Base-by-base conservation (phyloP, 164 flowering plant genomes). In the Magnolia sinica region DNA sequence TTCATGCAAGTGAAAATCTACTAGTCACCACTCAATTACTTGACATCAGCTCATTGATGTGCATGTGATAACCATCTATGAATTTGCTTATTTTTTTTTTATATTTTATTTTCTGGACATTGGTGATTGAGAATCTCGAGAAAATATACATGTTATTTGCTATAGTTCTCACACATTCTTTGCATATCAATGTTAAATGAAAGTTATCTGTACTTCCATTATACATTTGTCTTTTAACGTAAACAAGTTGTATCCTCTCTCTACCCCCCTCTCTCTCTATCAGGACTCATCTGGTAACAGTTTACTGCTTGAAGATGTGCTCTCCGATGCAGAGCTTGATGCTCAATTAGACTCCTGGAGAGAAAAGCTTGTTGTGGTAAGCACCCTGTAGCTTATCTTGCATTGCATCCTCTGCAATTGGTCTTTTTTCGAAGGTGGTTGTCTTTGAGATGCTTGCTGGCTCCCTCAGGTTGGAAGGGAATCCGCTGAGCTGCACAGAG, bases 291-390 rank as follows among this genome's bases (percentile, higher is more conserved):
- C 85, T 31, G 78, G 76, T 73, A 85, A 85, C 29, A 76, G 37
- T 73, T 77, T 72, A 22, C 63, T 79, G 19, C 80, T 72, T 70
- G 74, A 83, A 79, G 89, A 85, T 76, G 81, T 74, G 55, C 58
- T 83, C 4, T 59, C n/a, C 64, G 85, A 86, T 81, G 81, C 83
- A 49, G 89, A 87, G 51, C 79, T 92, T 29, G 94, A 92, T 76
- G 82, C 76, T 37, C 78, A 89, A 76, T 81, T 94, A 82, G 85
- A 86, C 58, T 83, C 88, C 20, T 80, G 91, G 82, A 89, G 95
- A 79, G 72, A 83, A 29, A 87, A 87, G 76, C 89, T 94, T 78
- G 20, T 76, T 74, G 29, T 29, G 92, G 98, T 93, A 87, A 78
- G 51, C 27, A 51, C 13, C 13, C 50, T 8, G 2, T 18, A 20